phyloP scores from a whole-genome alignment of 2,329 filamentous ascomycete genomes.

The Scedosporium boydii region DNA sequence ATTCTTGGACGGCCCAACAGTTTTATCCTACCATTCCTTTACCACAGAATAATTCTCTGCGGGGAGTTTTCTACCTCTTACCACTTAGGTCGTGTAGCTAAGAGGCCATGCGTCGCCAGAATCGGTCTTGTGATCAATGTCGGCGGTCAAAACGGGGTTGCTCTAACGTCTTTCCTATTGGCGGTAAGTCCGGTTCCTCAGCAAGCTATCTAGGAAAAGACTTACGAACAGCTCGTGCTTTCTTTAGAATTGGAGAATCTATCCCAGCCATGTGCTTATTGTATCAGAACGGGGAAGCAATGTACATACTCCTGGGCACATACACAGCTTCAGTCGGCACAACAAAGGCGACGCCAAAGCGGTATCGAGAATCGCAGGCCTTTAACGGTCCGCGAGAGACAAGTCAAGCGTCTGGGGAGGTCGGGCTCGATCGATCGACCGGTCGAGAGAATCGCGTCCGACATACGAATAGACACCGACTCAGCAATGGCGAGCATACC shows the following conservation, averaged over 20 bases:
- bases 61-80: neutral
- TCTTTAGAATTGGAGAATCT: neutral
- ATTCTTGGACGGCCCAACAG: no score
- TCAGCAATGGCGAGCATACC: neutral
- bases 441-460: neutral
- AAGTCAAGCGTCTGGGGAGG: neutral
- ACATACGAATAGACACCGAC: neutral
- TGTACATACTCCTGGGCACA: slow-evolving; percentile 12
- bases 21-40: no score
- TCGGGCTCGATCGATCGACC: neutral
- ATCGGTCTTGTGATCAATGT: slow-evolving; percentile 3
- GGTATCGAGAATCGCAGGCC: neutral
- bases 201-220: neutral
- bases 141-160: neutral
- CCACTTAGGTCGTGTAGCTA: neutral
- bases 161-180: neutral
- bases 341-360: neutral
- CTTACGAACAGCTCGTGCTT: neutral
- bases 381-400: neutral
- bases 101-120: neutral
- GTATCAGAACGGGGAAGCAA: slow-evolving; percentile 10
- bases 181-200: neutral
- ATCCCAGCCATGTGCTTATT: slow-evolving; percentile 10
- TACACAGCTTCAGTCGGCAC: slow-evolving; percentile 8
- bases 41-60: no score